phyloP scores from a whole-genome alignment of 768 basidiomycete species.

The Leccinum arenicola region DNA sequence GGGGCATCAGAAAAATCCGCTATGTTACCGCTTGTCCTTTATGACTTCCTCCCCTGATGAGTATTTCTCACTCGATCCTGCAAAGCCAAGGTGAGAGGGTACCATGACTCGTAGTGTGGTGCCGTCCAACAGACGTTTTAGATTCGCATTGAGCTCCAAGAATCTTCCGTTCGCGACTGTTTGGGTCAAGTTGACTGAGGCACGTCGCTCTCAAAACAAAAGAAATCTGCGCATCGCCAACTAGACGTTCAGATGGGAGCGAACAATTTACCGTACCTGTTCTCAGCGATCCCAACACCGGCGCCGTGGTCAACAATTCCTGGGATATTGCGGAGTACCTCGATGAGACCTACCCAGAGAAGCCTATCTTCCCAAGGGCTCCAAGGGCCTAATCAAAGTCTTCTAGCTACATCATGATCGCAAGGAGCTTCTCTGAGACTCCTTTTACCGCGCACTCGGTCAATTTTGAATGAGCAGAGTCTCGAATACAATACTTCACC shows the following conservation, averaged over 20 bases:
- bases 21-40: slow-evolving; percentile 33
- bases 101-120: background rate
- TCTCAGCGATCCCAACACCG: slow-evolving; percentile 32
- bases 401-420: slow-evolving; percentile 10
- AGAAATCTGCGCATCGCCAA: slow-evolving; percentile 26
- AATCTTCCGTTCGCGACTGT: slow-evolving; percentile 30
- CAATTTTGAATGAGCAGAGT: slow-evolving; percentile 34
- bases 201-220: slow-evolving; percentile 21
- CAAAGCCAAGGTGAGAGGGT: slow-evolving; percentile 34
- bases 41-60: slow-evolving; percentile 34
- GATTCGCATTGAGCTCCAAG: slow-evolving; percentile 32
- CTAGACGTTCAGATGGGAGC: slow-evolving; percentile 16
- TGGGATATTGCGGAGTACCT: slow-evolving; percentile 35
- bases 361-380: slow-evolving; percentile 23
- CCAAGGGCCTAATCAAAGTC: slow-evolving; percentile 21
- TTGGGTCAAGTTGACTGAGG: slow-evolving; percentile 34
- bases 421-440: slow-evolving; percentile 2
- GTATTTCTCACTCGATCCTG: slow-evolving; percentile 35
- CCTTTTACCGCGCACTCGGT: slow-evolving; percentile 19
- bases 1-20: background rate
- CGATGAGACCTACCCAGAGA: slow-evolving; percentile 34
- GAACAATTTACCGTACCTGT: slow-evolving; percentile 33
- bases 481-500: slow-evolving; percentile 38
- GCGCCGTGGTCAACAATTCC: slow-evolving; percentile 29
- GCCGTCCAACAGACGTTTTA: slow-evolving; percentile 1